A percentile compares a stretch with the other conserved stretches of the same genome.
phyloP scores from a whole-genome alignment of 2,329 filamentous ascomycete genomes.

The Verticillium nubilum region DNA sequence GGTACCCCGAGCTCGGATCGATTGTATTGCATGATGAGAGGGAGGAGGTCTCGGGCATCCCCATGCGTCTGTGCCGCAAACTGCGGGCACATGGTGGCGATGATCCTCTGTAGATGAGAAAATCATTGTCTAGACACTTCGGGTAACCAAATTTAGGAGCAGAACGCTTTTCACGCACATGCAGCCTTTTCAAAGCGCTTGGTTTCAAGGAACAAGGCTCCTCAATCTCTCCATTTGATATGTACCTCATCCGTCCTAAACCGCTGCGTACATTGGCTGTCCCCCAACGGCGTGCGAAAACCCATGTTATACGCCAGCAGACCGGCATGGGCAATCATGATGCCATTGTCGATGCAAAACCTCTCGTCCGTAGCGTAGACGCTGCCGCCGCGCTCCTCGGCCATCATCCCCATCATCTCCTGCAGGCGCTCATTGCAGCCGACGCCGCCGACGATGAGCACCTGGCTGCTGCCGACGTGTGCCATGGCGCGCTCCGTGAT shows the following conservation, averaged over 20 bases:
- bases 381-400: constrained; percentile 76
- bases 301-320: constrained; percentile 79
- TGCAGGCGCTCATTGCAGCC: constrained; percentile 92
- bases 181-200: neutral
- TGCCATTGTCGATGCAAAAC: constrained; percentile 98
- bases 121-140: neutral
- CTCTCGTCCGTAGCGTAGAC: constrained; percentile 95
- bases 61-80: neutral
- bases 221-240: constrained; percentile 71
- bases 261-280: constrained; percentile 79
- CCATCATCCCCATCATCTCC: constrained; percentile 98
- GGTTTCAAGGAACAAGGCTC: too few species aligned
- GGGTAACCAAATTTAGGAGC: neutral
- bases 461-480: constrained; percentile 85
- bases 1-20: neutral
- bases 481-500: constrained; percentile 99
- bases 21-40: neutral
- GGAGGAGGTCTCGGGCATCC: neutral
- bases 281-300: constrained; percentile 68
- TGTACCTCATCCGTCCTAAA: constrained; percentile 80
- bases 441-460: constrained; percentile 91
- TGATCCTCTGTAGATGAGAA: neutral
- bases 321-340: constrained; percentile 98
- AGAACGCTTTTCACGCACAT: too few species aligned
- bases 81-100: neutral